A percentile compares a stretch with the other conserved stretches of the same genome.
Conservation (phyloP, 352 stramenopile species). For the Globisporangium camurandrum region DNA sequence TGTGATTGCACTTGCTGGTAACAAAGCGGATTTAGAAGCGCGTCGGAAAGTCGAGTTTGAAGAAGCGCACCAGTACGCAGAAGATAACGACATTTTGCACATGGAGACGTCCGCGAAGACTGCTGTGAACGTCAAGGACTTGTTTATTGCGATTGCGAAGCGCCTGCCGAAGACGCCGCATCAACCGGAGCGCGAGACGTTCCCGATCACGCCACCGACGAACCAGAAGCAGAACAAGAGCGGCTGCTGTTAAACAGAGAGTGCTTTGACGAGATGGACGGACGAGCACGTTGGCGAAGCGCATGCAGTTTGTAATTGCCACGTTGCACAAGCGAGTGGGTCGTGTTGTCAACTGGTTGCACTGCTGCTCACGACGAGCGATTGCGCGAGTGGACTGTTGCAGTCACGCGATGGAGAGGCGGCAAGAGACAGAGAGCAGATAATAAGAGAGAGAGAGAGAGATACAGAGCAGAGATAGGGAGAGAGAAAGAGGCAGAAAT, state of each 20-base stretch:
- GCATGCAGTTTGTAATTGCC: not conserved
- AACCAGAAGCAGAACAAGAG: slow-evolving; percentile 63
- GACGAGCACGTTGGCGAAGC: not conserved
- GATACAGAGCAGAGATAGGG: slow-evolving; percentile 4
- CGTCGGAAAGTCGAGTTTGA: slow-evolving; percentile 95
- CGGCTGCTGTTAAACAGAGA: slow-evolving; percentile 62
- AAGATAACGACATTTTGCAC: slow-evolving; percentile 98
- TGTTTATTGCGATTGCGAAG: slow-evolving; percentile 97
- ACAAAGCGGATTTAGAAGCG: slow-evolving; percentile 98
- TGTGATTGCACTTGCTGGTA: slow-evolving; percentile 94
- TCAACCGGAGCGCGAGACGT: slow-evolving; percentile 76
- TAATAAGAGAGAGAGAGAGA: slow-evolving; percentile 8
- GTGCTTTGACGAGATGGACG: slow-evolving; percentile 11
- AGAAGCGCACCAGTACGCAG: slow-evolving; percentile 97
- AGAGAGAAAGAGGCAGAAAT: not conserved
- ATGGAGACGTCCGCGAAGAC: slow-evolving; percentile 99
- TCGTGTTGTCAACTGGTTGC: not conserved
- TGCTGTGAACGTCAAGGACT: slow-evolving; percentile 97
- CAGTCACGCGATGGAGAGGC: not conserved
- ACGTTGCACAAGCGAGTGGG: not conserved
- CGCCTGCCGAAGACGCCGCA: slow-evolving; percentile 76
- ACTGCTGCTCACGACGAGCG: not conserved
- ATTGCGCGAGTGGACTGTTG: no score
- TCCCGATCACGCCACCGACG: slow-evolving; percentile 73
- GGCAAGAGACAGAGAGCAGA: not conserved